phyloP scores from a whole-genome alignment of 352 stramenopile species.

The Blastocystis hominis region DNA sequence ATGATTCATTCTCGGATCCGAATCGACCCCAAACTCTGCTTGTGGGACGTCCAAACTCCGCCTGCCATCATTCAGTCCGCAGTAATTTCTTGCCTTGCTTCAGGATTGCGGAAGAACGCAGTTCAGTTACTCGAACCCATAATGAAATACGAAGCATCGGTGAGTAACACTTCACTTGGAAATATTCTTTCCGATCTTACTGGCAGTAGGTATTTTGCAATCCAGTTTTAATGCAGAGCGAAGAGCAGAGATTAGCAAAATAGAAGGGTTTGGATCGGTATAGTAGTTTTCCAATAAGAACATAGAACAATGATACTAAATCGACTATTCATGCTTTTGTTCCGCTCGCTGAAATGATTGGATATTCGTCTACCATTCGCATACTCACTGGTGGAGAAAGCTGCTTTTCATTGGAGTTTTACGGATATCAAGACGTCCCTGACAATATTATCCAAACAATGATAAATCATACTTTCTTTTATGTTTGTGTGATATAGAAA shows the following conservation, averaged over 20 bases:
- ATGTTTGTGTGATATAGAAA: no score
- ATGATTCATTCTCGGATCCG: slow-evolving; percentile 61
- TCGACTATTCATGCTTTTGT: slow-evolving; percentile 75
- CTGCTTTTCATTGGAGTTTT: slow-evolving; percentile 99
- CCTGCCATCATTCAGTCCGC: neutral
- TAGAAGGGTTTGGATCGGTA: neutral
- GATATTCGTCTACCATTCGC: slow-evolving; percentile 88
- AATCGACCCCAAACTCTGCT: slow-evolving; percentile 65
- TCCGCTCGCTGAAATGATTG: slow-evolving; percentile 92
- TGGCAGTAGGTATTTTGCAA: slow-evolving; percentile 18
- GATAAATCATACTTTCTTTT: no score
- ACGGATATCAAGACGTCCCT: slow-evolving; percentile 60
- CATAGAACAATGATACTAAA: slow-evolving; percentile 80
- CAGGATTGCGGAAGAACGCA: slow-evolving; percentile 61
- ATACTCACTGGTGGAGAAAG: slow-evolving; percentile 88
- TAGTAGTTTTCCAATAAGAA: slow-evolving; percentile 73
- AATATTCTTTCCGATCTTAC: slow-evolving; percentile 67
- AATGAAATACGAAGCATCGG: slow-evolving; percentile 69
- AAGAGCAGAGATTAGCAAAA: neutral
- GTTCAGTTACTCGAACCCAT: slow-evolving; percentile 66
- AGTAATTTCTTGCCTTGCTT: slow-evolving; percentile 63
- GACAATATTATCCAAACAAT: neutral
- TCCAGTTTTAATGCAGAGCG: neutral
- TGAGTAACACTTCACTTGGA: slow-evolving; percentile 69
- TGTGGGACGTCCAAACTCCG: slow-evolving; percentile 60